Evolutionary conservation across 2,329 filamentous ascomycete species (phyloP).

Genomic region (Lachnellula subtilissima): DNA sequence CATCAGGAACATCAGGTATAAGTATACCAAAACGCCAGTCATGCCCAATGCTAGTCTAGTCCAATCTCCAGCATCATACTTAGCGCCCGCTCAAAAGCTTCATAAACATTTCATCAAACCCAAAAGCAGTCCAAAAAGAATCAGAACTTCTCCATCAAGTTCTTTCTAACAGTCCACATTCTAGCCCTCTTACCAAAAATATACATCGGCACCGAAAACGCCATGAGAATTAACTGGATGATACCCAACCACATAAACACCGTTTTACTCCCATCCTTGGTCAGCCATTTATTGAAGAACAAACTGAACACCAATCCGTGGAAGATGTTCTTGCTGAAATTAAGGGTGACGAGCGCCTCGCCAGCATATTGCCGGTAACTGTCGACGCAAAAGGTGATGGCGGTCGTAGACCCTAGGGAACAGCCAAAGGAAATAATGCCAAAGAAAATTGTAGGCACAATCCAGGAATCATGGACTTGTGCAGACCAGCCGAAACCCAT

Average conservation of each 20-base stretch:
- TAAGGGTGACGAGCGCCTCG: slow-evolving; percentile 89
- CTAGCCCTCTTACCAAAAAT: slow-evolving; percentile 85
- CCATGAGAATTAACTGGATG: slow-evolving; percentile 73
- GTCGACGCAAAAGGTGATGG: slow-evolving; percentile 92
- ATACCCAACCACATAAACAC: slow-evolving; percentile 81
- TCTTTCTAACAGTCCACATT: slow-evolving; percentile 90
- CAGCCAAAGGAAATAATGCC: slow-evolving; percentile 90
- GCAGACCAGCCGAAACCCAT: slow-evolving; percentile 98
- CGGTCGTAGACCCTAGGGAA: slow-evolving; percentile 80
- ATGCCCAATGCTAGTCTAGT: no score
- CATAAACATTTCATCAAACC: no score
- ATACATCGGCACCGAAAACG: slow-evolving; percentile 84
- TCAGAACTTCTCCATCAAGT: slow-evolving; percentile 73
- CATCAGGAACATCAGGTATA: no score
- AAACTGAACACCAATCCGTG: slow-evolving; percentile 86
- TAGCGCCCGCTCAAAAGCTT: no score
- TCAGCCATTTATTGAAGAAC: slow-evolving; percentile 83
- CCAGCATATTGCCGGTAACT: slow-evolving; percentile 90
- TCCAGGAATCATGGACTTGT: slow-evolving; percentile 69
- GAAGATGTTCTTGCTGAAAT: slow-evolving; percentile 90
- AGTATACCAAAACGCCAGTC: no score
- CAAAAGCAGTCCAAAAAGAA: no score
- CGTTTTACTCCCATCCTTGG: slow-evolving; percentile 65
- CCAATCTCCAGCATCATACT: no score
- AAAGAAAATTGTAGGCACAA: slow-evolving; percentile 90